Evolutionary conservation across 805 yeast species (phyloP), one percentile per base, ranked within the genome.

Genomic region (Kuraishia hungarica): DNA sequence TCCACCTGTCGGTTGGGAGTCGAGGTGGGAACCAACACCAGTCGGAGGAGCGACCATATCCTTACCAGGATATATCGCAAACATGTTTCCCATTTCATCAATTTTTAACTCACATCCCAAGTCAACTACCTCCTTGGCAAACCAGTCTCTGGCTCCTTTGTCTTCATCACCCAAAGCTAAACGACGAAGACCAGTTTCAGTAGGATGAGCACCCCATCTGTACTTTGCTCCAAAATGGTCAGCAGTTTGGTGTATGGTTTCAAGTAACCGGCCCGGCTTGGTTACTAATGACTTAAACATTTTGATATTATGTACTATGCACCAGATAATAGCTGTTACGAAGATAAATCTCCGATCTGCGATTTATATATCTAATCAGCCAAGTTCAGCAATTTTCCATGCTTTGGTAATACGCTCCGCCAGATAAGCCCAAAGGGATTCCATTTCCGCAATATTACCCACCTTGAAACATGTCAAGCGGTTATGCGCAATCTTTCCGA

Each of bases 1-100:
- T 13, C 91, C 91, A 48, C 90, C 91, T 8, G 85, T 82, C 29
- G 91, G 91, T 67, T 86, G 91, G 0, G 91, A 86, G 61, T 86
- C 91, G 55, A 86, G 68, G 67, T 86, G 91, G 0, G 89, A 83
- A 0, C 91, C 91, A 57, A 85, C 82, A 19, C 81, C 89, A 1
- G 84, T 83, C 17, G 90, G 86, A 2, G 74, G 65, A 24, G 68
- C 69, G 35, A 69, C 72, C 48, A 68, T 67, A 1, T 74, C 76
- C 11, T 64, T 67, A 5, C 89, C 89, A 0, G 87, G 86, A 55
- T 75, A 82, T 13, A 80, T 72, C 6, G 87, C 86, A 69, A 85
- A 86, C 22, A 86, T 83, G 65, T 81, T 84, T 21, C 91, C 91
- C 66, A 85, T 74, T 58, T 80, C 75, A 67, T 86, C 91, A 35